A percentile compares a stretch with the other conserved stretches of the same genome.
These are phyloP conservation scores for Coemansia sp. DNA, from an alignment of 192 early-diverging fungal species.

Conservation along the genomic window DNA sequence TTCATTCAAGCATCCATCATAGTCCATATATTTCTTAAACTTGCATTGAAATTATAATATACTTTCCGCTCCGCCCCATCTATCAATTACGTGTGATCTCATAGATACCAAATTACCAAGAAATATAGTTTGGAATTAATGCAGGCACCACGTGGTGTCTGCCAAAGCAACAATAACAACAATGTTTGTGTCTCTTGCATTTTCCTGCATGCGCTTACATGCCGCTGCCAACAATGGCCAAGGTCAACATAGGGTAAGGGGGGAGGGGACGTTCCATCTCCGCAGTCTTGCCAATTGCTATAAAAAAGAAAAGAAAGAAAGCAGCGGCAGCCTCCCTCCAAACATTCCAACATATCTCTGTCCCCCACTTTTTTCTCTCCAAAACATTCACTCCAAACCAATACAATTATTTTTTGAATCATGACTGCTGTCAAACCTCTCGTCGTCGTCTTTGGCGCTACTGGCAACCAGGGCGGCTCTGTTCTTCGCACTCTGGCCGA, in stretches of 20 bases:
- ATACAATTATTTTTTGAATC: not conserved
- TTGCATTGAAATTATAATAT: not conserved
- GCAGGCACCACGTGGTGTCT: too few species aligned
- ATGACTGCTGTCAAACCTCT: slow-evolving; percentile 8
- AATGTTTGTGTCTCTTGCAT: too few species aligned
- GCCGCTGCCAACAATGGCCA: too few species aligned
- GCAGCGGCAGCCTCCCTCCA: too few species aligned
- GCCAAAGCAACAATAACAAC: too few species aligned
- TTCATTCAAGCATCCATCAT: slow-evolving; percentile 5
- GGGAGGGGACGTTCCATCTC: not conserved
- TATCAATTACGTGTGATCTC: not conserved
- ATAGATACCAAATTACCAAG: not conserved
- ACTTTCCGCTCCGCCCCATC: slow-evolving; percentile 3
- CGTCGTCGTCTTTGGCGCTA: slow-evolving; percentile 30
- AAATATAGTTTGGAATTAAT: too few species aligned
- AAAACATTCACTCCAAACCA: too few species aligned
- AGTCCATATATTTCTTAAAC: not conserved
- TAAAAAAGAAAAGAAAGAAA: not conserved
- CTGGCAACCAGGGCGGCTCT: slow-evolving; percentile 29
- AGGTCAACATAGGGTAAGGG: too few species aligned
- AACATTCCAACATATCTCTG: not conserved
- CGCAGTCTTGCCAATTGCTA: not conserved
- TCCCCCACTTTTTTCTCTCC: not conserved
- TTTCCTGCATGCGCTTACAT: too few species aligned
- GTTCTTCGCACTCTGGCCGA: slow-evolving; percentile 17